Conservation (phyloP, 2,329 filamentous ascomycete genomes). For the Botryotinia convoluta region DNA sequence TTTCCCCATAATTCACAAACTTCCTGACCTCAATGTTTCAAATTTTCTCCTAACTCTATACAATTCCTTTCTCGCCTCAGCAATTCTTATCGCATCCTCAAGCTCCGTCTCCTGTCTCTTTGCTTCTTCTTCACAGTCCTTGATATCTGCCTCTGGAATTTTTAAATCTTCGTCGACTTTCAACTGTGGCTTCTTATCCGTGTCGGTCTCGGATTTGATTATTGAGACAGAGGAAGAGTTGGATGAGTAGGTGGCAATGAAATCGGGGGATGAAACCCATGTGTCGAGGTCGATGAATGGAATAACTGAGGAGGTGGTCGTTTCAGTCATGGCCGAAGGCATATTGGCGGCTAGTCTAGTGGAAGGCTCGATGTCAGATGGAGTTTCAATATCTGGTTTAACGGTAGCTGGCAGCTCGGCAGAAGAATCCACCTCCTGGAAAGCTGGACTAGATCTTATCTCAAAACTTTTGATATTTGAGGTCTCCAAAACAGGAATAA, state of each 20-base stretch:
- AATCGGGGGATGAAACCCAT: background rate
- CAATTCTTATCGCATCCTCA: conserved; percentile 2
- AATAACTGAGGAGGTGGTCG: background rate
- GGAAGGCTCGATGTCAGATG: background rate
- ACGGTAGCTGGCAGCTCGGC: no score
- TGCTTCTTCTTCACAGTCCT: background rate
- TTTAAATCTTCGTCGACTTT: background rate
- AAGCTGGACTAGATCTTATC: background rate
- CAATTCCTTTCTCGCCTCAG: background rate
- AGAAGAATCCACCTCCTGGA: background rate
- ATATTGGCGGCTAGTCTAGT: no score
- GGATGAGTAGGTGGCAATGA: background rate
- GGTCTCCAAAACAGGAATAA: background rate
- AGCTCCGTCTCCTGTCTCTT: background rate
- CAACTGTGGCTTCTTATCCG: background rate
- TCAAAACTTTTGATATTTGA: background rate
- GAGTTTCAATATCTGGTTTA: no score
- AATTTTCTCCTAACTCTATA: background rate
- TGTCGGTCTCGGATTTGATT: background rate
- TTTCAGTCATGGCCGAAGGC: no score
- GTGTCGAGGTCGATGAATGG: background rate
- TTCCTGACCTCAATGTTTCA: background rate
- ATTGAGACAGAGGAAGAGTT: no score
- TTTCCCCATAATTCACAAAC: background rate
- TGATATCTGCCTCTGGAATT: background rate